Evolutionary conservation across 495 filamentous ascomycete genomes (phyloP).

Genomic region (Aspergillus egyptiacus): DNA sequence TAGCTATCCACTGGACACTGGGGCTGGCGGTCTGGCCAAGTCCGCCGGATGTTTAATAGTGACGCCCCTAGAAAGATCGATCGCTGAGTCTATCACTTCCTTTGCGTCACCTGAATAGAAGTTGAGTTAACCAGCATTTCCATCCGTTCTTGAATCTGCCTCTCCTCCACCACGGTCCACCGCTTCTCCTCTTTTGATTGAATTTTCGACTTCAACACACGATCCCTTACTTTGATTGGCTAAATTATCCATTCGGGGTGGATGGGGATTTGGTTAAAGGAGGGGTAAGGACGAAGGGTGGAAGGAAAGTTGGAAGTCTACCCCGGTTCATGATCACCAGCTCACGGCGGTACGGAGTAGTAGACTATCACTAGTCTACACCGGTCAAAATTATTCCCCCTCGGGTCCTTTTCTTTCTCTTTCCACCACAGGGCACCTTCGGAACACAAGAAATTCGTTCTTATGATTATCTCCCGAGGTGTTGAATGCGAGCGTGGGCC

Average conservation of each 20-base stretch:
- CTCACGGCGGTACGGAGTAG: too few relatives aligned
- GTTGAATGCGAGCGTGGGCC: constrained; percentile 8
- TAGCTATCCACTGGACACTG: not conserved
- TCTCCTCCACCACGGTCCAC: too few relatives aligned
- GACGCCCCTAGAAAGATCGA: constrained; percentile 11
- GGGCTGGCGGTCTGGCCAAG: constrained; percentile 22
- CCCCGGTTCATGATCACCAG: constrained; percentile 1
- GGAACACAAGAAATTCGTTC: constrained; percentile 9
- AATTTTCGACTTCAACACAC: too few relatives aligned
- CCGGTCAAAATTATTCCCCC: not conserved
- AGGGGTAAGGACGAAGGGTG: too few relatives aligned
- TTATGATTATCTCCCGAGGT: constrained; percentile 7
- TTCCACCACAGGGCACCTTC: not conserved
- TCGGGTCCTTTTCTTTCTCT: not conserved
- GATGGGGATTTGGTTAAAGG: constrained; percentile 4
- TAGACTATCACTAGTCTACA: not conserved
- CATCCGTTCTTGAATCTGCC: not conserved
- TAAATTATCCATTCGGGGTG: not conserved
- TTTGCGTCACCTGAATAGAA: not conserved
- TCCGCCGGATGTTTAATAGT: constrained; percentile 15
- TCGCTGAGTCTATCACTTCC: constrained; percentile 10
- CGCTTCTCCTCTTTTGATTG: constrained; percentile 1
- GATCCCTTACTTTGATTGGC: constrained; percentile 3
- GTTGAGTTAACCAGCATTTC: not conserved
- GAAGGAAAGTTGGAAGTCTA: not conserved